These are phyloP conservation scores for Xerocomus amazonicus DNA, from an alignment of 1,284 basidiomycete genomes.

Conservation along the genomic window DNA sequence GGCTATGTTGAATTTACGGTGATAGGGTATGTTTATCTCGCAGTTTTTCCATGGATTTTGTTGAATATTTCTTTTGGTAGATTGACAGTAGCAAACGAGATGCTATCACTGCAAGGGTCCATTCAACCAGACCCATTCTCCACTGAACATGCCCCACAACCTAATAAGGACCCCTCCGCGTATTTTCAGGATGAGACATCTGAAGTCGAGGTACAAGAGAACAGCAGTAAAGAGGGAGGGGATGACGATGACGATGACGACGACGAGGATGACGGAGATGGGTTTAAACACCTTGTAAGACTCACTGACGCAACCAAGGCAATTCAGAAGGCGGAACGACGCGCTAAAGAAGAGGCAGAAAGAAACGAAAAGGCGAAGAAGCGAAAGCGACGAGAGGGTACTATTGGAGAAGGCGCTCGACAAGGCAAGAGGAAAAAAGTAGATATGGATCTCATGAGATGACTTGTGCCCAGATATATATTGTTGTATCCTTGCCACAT, in stretches of 20 bases:
- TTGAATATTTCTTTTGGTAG: conserved; percentile 42
- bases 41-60: background rate
- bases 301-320: conserved; percentile 31
- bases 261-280: conserved; percentile 32
- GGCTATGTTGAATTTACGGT: conserved; percentile 85
- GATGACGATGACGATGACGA: conserved; percentile 31
- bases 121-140: conserved; percentile 85
- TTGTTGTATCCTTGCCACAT: too few species aligned
- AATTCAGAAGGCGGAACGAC: conserved; percentile 28
- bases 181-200: conserved; percentile 11
- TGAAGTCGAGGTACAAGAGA: conserved; percentile 29
- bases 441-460: conserved; percentile 11
- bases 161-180: conserved; percentile 6
- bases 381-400: conserved; percentile 28
- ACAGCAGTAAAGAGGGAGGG: conserved; percentile 17
- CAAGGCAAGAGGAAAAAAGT: conserved; percentile 17
- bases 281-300: conserved; percentile 38
- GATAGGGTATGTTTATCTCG: conserved; percentile 62
- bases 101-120: conserved; percentile 91
- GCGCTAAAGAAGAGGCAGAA: conserved; percentile 34
- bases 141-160: conserved; percentile 48
- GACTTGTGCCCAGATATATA: background rate
- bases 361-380: conserved; percentile 34
- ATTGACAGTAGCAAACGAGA: conserved; percentile 89
- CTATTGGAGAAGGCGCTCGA: conserved; percentile 3